Percentiles rank a stretch among this genome's conserved stretches.
Conservation (phyloP, 768 basidiomycete species). For the Cubamyces sp. region DNA sequence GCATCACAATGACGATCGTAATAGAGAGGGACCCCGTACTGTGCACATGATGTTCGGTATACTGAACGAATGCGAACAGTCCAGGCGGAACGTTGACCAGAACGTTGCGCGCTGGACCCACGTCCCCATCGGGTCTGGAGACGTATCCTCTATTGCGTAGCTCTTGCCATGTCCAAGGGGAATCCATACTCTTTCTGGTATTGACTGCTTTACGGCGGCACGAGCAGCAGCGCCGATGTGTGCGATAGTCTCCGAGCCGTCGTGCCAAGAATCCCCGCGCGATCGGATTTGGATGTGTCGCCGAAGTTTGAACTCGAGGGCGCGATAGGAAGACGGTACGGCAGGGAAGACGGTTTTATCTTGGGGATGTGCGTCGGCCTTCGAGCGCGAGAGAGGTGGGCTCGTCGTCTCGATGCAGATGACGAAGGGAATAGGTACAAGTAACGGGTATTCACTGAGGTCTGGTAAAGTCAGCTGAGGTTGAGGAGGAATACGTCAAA, state of each 20-base stretch:
- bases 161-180: neutral
- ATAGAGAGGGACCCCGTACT: neutral
- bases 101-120: slow-evolving; percentile 26
- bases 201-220: neutral
- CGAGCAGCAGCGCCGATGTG: no score
- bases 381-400: slow-evolving; percentile 8
- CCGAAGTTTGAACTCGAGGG: slow-evolving; percentile 18
- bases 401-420: slow-evolving; percentile 18
- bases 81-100: slow-evolving; percentile 14
- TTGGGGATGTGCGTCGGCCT: neutral
- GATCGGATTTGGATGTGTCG: slow-evolving; percentile 12
- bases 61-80: slow-evolving; percentile 22
- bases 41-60: slow-evolving; percentile 2
- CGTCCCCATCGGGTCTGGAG: slow-evolving; percentile 5
- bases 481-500: no score
- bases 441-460: slow-evolving; percentile 13
- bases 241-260: no score
- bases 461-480: slow-evolving; percentile 19
- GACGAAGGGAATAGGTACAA: slow-evolving; percentile 20
- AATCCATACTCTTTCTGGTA: neutral
- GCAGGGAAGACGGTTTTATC: slow-evolving; percentile 17
- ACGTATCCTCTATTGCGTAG: no score
- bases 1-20: no score
- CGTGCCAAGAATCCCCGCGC: no score
- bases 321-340: neutral